A percentile compares a stretch with the other conserved stretches of the same genome.
Conservation (phyloP, 768 basidiomycete genomes). For the Panaeolus cyanescens region DNA sequence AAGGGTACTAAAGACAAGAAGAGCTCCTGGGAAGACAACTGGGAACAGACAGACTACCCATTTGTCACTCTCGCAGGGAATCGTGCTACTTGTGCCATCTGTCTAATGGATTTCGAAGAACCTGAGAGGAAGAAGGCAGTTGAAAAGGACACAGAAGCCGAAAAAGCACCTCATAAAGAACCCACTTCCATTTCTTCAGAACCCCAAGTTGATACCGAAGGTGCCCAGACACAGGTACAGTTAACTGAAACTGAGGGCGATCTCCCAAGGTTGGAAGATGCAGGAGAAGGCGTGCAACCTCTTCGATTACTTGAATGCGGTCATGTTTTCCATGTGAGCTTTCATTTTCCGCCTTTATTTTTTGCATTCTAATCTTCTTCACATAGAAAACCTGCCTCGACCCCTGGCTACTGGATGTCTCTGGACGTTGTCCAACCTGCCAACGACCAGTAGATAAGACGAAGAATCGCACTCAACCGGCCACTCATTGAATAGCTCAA, state of each 20-base stretch:
- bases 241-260: constrained; percentile 36
- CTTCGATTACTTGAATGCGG: constrained; percentile 76
- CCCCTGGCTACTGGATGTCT: constrained; percentile 84
- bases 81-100: constrained; percentile 83
- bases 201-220: not conserved
- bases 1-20: constrained; percentile 15
- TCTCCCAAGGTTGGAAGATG: constrained; percentile 61
- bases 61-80: constrained; percentile 83
- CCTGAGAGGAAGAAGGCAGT: constrained; percentile 41
- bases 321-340: constrained; percentile 87
- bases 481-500: not conserved
- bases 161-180: not conserved
- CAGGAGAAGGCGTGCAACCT: constrained; percentile 76
- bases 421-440: constrained; percentile 87
- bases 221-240: not conserved
- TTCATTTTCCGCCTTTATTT: not conserved
- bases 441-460: constrained; percentile 69
- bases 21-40: constrained; percentile 74
- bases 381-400: constrained; percentile 83
- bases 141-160: not conserved
- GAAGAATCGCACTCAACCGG: constrained; percentile 36
- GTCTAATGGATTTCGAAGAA: constrained; percentile 83
- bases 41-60: constrained; percentile 77
- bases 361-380: constrained; percentile 8
- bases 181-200: not conserved